A percentile compares a stretch with the other conserved stretches of the same genome.
phyloP scores from a whole-genome alignment of 192 early-diverging fungal genomes.

The Diversispora epigaea region DNA sequence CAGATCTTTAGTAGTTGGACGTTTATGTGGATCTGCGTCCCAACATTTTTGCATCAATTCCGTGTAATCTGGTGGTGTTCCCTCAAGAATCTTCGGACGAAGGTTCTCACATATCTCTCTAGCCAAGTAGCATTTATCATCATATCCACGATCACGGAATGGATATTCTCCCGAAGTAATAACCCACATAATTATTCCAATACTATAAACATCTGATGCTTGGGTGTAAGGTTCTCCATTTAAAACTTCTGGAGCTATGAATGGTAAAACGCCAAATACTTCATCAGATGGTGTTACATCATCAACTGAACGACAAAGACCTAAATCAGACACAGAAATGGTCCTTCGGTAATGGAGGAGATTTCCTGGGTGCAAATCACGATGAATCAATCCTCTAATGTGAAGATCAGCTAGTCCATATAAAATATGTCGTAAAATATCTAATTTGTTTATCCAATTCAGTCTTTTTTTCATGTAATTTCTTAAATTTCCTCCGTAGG shows the following conservation, averaged over 20 bases:
- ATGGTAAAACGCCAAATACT: neutral
- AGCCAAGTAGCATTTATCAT: conserved; percentile 11
- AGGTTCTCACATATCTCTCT: neutral
- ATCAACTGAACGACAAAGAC: conserved; percentile 5
- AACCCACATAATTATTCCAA: conserved; percentile 5
- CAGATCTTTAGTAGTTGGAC: conserved; percentile 27
- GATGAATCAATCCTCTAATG: conserved; percentile 6
- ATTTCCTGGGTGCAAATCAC: conserved; percentile 17
- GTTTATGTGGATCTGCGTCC: conserved; percentile 37
- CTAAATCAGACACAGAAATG: conserved; percentile 11
- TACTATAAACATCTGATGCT: conserved; percentile 8
- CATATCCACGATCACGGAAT: neutral
- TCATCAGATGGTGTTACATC: neutral
- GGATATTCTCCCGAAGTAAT: neutral
- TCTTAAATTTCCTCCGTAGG: conserved; percentile 36
- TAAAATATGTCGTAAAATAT: conserved; percentile 7
- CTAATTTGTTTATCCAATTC: neutral
- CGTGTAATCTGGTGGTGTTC: conserved; percentile 38
- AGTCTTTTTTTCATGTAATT: conserved; percentile 34
- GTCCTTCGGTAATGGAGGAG: neutral
- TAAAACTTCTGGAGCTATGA: too few species aligned
- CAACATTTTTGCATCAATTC: conserved; percentile 43
- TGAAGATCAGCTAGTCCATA: conserved; percentile 7
- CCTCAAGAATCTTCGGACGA: conserved; percentile 13
- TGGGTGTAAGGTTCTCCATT: neutral